A percentile compares a stretch with the other conserved stretches of the same genome.
These are phyloP conservation scores for Camelina hispida DNA, from an alignment of 345 rosid species.

Conservation along the genomic window DNA sequence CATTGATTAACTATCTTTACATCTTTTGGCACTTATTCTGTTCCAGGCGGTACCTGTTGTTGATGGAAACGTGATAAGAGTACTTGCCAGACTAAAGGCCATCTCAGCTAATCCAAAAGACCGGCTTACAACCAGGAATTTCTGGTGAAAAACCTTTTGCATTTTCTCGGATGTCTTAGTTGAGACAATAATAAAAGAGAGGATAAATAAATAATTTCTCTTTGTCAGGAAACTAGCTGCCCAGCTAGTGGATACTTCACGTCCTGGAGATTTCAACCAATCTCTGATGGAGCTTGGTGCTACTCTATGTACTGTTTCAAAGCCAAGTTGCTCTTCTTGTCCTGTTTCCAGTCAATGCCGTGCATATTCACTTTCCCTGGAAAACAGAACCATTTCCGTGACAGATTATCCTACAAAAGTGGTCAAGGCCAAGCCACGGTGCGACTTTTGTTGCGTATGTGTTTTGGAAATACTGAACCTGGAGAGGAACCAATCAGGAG, in stretches of 20 bases:
- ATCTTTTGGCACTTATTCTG: slow-evolving; percentile 25
- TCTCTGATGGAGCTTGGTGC: slow-evolving; percentile 98
- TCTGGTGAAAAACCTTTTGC: slow-evolving; percentile 63
- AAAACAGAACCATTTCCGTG: slow-evolving; percentile 55
- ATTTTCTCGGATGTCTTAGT: slow-evolving; percentile 4
- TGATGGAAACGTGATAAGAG: slow-evolving; percentile 80
- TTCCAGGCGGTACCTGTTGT: slow-evolving; percentile 74
- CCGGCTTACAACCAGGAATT: slow-evolving; percentile 54
- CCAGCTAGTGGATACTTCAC: slow-evolving; percentile 79
- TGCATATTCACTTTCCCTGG: slow-evolving; percentile 59
- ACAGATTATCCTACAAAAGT: slow-evolving; percentile 82
- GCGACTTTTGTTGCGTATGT: slow-evolving; percentile 73
- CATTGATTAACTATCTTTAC: not conserved
- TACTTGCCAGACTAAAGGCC: slow-evolving; percentile 75
- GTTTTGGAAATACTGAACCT: slow-evolving; percentile 75
- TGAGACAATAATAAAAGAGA: slow-evolving; percentile 21
- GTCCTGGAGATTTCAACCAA: slow-evolving; percentile 96
- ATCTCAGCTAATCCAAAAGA: slow-evolving; percentile 89
- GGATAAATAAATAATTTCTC: not conserved
- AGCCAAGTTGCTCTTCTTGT: slow-evolving; percentile 77
- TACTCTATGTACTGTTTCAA: slow-evolving; percentile 71
- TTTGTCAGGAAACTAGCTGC: slow-evolving; percentile 77
- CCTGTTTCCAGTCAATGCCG: slow-evolving; percentile 79
- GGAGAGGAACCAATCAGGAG: slow-evolving; percentile 48
- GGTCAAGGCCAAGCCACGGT: slow-evolving; percentile 67